phyloP scores from a whole-genome alignment of 805 yeast genomes.

The Suhomyces sp. region DNA sequence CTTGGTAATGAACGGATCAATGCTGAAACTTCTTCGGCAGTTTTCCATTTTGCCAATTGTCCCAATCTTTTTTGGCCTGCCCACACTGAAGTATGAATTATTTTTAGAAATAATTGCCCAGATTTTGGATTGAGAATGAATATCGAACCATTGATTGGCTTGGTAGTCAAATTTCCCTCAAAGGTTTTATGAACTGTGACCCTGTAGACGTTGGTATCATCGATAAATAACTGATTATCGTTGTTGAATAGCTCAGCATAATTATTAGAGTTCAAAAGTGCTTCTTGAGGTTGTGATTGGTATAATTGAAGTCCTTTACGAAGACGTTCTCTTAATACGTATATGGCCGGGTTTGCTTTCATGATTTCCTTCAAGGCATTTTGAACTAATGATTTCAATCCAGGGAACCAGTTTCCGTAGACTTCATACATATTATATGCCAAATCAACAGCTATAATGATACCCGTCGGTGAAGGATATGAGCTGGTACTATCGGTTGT shows the following conservation, averaged over 20 bases:
- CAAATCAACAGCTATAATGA: slow-evolving; percentile 84
- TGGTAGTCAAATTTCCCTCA: slow-evolving; percentile 90
- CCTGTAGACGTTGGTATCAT: slow-evolving; percentile 91
- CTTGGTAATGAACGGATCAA: slow-evolving; percentile 82
- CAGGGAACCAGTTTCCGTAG: slow-evolving; percentile 97
- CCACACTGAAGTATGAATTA: slow-evolving; percentile 94
- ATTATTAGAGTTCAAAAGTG: slow-evolving; percentile 83
- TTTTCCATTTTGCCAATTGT: slow-evolving; percentile 95
- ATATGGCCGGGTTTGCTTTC: slow-evolving; percentile 92
- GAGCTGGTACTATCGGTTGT: slow-evolving; percentile 81
- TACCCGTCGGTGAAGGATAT: slow-evolving; percentile 93
- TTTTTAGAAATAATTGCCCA: slow-evolving; percentile 85
- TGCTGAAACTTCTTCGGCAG: slow-evolving; percentile 97
- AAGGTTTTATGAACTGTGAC: slow-evolving; percentile 88
- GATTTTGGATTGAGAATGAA: slow-evolving; percentile 86
- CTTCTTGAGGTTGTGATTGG: slow-evolving; percentile 91
- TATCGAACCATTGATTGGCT: slow-evolving; percentile 90
- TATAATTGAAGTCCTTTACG: slow-evolving; percentile 91
- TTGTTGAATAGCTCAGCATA: slow-evolving; percentile 86
- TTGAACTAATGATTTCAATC: slow-evolving; percentile 84
- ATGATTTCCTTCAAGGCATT: slow-evolving; percentile 90
- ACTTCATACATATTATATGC: slow-evolving; percentile 96
- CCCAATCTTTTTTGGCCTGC: slow-evolving; percentile 93
- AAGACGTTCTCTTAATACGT: slow-evolving; percentile 88
- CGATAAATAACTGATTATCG: slow-evolving; percentile 83